Conservation (phyloP, 2,329 filamentous ascomycete species). For the Penicillium verrucosum region DNA sequence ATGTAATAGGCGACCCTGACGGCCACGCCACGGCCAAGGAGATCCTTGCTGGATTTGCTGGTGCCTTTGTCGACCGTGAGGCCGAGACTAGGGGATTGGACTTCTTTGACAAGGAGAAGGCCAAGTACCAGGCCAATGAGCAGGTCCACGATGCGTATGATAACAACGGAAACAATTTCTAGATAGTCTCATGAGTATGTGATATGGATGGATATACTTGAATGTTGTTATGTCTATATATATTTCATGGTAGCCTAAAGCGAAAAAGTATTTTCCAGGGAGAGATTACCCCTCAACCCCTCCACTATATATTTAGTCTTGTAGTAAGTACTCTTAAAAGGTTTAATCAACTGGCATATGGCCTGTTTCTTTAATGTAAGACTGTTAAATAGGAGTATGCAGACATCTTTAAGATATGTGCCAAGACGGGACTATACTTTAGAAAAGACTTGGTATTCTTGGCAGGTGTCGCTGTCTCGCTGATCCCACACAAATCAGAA, state of each 20-base stretch:
- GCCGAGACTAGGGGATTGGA: conserved; percentile 65
- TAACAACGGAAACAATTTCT: not conserved
- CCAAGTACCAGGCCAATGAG: conserved; percentile 54
- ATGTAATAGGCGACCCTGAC: conserved; percentile 59
- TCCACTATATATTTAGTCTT: not conserved
- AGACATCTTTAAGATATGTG: not conserved
- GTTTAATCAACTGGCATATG: too few species aligned
- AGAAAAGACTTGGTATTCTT: conserved; percentile 4
- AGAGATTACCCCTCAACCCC: not conserved
- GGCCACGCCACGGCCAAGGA: conserved; percentile 74
- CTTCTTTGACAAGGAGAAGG: conserved; percentile 56
- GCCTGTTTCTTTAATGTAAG: not conserved
- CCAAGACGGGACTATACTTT: not conserved
- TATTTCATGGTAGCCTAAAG: not conserved
- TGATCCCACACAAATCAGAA: not conserved
- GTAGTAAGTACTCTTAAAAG: too few species aligned
- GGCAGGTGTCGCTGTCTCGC: not conserved
- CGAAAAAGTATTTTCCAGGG: not conserved
- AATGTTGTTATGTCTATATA: not conserved
- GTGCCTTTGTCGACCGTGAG: conserved; percentile 72
- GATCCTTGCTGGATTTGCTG: conserved; percentile 68
- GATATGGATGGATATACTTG: not conserved
- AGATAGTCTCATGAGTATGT: not conserved
- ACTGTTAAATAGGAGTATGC: not conserved
- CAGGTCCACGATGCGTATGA: not conserved